Evolutionary conservation across 163 green algal genomes (phyloP).

Genomic region (Prototheca wickerhamii): DNA sequence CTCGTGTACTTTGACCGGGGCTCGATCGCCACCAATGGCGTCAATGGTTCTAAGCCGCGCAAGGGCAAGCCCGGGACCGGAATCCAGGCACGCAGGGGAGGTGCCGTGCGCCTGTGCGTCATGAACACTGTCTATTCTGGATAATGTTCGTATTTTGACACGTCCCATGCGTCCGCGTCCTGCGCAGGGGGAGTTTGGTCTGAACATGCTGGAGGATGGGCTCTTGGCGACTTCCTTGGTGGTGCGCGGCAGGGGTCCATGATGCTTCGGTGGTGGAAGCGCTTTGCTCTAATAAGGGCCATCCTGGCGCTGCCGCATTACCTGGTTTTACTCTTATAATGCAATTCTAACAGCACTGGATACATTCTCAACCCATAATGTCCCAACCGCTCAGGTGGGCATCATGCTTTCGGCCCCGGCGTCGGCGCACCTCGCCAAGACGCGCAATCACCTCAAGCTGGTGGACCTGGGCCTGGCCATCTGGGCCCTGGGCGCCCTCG

Average conservation of each 20-base stretch:
- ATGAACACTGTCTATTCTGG: too few relatives aligned
- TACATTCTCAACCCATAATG: too few relatives aligned
- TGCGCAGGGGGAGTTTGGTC: conserved; percentile 20
- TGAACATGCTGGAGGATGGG: conserved; percentile 7
- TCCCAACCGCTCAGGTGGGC: too few relatives aligned
- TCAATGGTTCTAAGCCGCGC: background rate
- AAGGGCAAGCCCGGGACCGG: conserved; percentile 1
- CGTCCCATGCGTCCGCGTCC: background rate
- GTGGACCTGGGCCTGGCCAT: conserved; percentile 6
- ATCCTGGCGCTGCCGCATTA: background rate
- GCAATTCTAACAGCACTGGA: too few relatives aligned
- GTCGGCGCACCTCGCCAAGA: background rate
- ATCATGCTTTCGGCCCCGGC: conserved; percentile 2
- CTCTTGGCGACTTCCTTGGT: conserved; percentile 8
- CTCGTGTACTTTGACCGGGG: conserved; percentile 5
- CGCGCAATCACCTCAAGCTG: conserved; percentile 1
- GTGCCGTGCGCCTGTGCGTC: background rate
- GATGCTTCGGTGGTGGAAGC: background rate
- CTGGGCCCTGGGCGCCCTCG: background rate
- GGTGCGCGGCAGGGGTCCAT: background rate
- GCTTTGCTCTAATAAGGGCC: background rate
- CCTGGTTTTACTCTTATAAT: background rate
- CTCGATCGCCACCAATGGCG: background rate
- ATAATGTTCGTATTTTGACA: too few relatives aligned
- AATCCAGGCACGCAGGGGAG: conserved; percentile 9